phyloP scores from a whole-genome alignment of 2,329 filamentous ascomycete genomes.

The Aspergillus caelatus region DNA sequence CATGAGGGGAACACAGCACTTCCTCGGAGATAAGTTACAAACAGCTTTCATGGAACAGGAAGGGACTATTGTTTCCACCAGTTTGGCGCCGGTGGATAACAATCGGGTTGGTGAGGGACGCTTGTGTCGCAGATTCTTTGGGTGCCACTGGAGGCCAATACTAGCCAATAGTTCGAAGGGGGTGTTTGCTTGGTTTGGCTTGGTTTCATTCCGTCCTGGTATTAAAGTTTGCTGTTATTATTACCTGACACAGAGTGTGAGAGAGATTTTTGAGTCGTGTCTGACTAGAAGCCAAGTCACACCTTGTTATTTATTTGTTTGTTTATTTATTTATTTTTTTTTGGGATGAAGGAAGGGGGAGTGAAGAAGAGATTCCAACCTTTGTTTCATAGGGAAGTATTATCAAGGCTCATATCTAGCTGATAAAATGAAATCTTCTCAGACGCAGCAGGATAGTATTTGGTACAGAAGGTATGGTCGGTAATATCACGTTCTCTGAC shows the following conservation, averaged over 20 bases:
- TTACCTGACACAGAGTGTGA: not conserved
- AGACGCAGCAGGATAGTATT: not conserved
- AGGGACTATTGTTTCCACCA: conserved; percentile 24
- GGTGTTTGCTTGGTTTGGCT: conserved; percentile 5
- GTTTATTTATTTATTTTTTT: not conserved
- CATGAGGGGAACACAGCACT: not conserved
- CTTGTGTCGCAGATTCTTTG: conserved; percentile 17
- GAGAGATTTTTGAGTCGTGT: not conserved
- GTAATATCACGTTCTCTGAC: not conserved
- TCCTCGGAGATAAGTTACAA: not conserved
- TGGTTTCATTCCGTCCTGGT: conserved; percentile 2
- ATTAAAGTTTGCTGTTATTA: not conserved
- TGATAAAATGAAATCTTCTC: not conserved
- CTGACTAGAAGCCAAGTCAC: not conserved
- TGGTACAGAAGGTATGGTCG: not conserved
- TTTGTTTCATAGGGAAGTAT: not conserved
- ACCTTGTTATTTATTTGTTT: not conserved
- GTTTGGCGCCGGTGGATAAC: conserved; percentile 19
- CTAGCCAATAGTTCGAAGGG: conserved; percentile 7
- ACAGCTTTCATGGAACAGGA: conserved; percentile 17
- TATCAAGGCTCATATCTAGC: not conserved
- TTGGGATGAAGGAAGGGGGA: not conserved
- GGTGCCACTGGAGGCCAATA: conserved; percentile 10
- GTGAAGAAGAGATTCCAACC: not conserved
- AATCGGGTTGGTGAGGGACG: conserved; percentile 18